Base-by-base conservation (phyloP, 1,139 yeast species). In the Nakaseomyces sp. region DNA sequence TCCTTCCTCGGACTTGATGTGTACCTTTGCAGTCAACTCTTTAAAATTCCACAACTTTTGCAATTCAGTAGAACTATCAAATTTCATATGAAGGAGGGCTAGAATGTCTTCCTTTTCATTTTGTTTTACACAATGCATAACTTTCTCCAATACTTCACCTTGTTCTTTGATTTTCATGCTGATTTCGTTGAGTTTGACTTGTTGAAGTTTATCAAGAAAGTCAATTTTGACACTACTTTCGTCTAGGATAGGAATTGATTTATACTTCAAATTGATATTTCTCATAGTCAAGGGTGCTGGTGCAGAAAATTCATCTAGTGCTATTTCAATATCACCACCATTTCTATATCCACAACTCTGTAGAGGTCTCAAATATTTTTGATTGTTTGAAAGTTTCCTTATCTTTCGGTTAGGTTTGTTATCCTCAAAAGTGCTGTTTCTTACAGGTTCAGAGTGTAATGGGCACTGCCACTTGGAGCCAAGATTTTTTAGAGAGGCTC, bases 391-490 rank as follows among this genome's bases (percentile, higher is more conserved):
- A 28, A 84, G 72, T 46, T 76, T 72, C 54, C 63, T 58, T 55
- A 40, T 46, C 32, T 40, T 44, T 13, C 25, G 22, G 9, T 22
- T 15, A 10, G 29, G 39, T 5, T 43, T 31, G 4, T 49, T 56
- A 7, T 81, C 66, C 41, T 73, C 72, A 40, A 22, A 16, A 4
- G 24, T 42, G n/a, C 28, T 37, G 13, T 10, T 24, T 19, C 16
- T 26, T n/a, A 18, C 30, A 18, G 42, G 30, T 3, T 38, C 50
- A 12, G 79, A 76, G 64, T 91, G 98, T 54, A 85, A 79, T 0
- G 97, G 98, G 60, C 98, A 91, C 64, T 79, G 79, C 98, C 98
- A 91, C 58, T 85, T 85, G 36, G 75, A 72, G 1, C 95, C 93
- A 35, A 87, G 65, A 19, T 84, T 77, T 56, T 87, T 86, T n/a